Evolutionary conservation across 2,329 filamentous ascomycete genomes (phyloP).

Genomic region (Colletotrichum viniferum): DNA sequence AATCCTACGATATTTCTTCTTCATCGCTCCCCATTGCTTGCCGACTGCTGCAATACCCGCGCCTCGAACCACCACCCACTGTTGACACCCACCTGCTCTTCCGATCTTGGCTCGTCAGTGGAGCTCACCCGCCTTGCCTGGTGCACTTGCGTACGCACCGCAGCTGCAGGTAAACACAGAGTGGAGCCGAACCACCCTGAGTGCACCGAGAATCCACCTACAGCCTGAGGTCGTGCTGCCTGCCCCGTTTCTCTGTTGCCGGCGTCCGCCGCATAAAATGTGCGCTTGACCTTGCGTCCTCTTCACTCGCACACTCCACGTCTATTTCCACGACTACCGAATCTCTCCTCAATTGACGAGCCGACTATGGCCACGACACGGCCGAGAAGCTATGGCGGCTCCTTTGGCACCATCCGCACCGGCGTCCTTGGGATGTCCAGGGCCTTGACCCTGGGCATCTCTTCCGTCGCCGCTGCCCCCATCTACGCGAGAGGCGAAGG

Average conservation of each 20-base stretch:
- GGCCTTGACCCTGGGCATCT: conserved; percentile 53
- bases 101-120: conserved; percentile 17
- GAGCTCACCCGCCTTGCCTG: conserved; percentile 14
- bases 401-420: conserved; percentile 48
- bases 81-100: conserved; percentile 2
- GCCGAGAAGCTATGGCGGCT: conserved; percentile 25
- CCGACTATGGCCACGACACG: conserved; percentile 19
- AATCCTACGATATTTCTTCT: not conserved
- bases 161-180: conserved; percentile 20
- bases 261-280: conserved; percentile 22
- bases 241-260: conserved; percentile 15
- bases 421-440: conserved; percentile 57
- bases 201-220: not conserved
- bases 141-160: conserved; percentile 11
- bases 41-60: not conserved
- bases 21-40: not conserved
- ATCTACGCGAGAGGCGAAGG: conserved; percentile 38
- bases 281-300: conserved; percentile 14
- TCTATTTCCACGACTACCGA: not conserved
- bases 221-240: not conserved
- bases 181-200: conserved; percentile 5
- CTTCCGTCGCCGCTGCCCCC: conserved; percentile 54
- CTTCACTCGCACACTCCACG: not conserved
- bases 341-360: conserved; percentile 1
- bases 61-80: conserved; percentile 9